Conservation (phyloP, 768 basidiomycete genomes). For the Pulveroboletus sp. region DNA sequence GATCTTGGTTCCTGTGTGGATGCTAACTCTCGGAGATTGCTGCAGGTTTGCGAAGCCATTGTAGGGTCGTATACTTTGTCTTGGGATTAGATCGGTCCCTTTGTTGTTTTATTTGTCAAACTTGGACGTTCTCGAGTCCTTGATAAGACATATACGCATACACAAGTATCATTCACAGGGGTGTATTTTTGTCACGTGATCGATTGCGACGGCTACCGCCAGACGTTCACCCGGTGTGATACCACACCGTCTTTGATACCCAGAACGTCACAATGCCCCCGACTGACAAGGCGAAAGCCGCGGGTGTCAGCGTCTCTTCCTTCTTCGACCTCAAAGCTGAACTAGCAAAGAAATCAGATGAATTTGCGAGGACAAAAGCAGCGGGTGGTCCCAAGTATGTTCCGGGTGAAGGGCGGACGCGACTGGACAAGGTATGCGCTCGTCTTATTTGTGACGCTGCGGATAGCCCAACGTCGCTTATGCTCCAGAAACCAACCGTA, state of each 20-base stretch:
- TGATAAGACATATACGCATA: no score
- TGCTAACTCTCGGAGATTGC: slow-evolving; percentile 2
- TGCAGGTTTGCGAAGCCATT: slow-evolving; percentile 54
- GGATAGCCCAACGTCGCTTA: neutral
- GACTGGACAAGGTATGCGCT: slow-evolving; percentile 61
- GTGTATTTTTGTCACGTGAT: slow-evolving; percentile 8
- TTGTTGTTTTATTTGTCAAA: slow-evolving; percentile 43
- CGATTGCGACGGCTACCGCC: neutral
- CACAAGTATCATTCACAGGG: no score
- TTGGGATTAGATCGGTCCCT: neutral
- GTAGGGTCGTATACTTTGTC: slow-evolving; percentile 75
- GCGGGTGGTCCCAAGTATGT: slow-evolving; percentile 47
- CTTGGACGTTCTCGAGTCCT: neutral
- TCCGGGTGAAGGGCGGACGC: slow-evolving; percentile 53
- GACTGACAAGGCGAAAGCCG: slow-evolving; percentile 54
- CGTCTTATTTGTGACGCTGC: neutral
- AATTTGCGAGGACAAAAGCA: slow-evolving; percentile 61
- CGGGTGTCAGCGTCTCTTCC: slow-evolving; percentile 66
- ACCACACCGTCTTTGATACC: slow-evolving; percentile 1
- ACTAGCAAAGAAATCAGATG: slow-evolving; percentile 46
- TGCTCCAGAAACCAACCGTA: slow-evolving; percentile 62
- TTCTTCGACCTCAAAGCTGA: slow-evolving; percentile 78
- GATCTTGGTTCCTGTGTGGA: neutral
- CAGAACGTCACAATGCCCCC: slow-evolving; percentile 37
- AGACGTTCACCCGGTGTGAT: no score